Conservation (phyloP, 768 basidiomycete species). For the Leccinellum luteum region DNA sequence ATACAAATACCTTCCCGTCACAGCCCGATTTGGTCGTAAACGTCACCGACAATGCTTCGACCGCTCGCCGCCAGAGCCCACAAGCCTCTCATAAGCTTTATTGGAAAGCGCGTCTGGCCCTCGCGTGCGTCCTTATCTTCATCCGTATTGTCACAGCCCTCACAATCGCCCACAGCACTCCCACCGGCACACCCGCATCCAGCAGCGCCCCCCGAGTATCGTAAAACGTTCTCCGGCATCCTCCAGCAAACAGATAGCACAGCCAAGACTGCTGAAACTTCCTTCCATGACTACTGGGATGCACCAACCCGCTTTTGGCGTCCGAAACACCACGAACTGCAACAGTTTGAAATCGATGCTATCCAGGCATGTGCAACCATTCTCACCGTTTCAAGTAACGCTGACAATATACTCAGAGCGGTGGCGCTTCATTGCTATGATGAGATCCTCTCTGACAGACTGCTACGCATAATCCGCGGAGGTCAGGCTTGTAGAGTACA, state of each 20-base stretch:
- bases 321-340: slow-evolving; percentile 45
- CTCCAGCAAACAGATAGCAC: slow-evolving; percentile 32
- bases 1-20: slow-evolving; percentile 1
- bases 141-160: not conserved
- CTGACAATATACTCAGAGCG: slow-evolving; percentile 40
- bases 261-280: slow-evolving; percentile 1
- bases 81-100: slow-evolving; percentile 60
- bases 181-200: slow-evolving; percentile 56
- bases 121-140: slow-evolving; percentile 33
- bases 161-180: slow-evolving; percentile 31
- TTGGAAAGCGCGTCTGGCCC: slow-evolving; percentile 57
- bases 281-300: slow-evolving; percentile 61
- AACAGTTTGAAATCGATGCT: slow-evolving; percentile 62
- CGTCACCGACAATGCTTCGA: slow-evolving; percentile 19
- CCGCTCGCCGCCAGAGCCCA: slow-evolving; percentile 41
- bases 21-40: slow-evolving; percentile 2
- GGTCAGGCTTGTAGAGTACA: not conserved
- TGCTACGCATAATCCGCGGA: not conserved
- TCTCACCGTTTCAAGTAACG: not conserved
- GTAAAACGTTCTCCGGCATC: slow-evolving; percentile 47
- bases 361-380: slow-evolving; percentile 47
- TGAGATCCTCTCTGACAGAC: not conserved
- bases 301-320: slow-evolving; percentile 60
- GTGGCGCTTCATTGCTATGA: slow-evolving; percentile 58
- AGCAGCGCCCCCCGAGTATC: slow-evolving; percentile 61